Evolutionary conservation across 2,329 filamentous ascomycete species (phyloP), one percentile per base, ranked within the genome.

Genomic region (Leptodontidium sp.): DNA sequence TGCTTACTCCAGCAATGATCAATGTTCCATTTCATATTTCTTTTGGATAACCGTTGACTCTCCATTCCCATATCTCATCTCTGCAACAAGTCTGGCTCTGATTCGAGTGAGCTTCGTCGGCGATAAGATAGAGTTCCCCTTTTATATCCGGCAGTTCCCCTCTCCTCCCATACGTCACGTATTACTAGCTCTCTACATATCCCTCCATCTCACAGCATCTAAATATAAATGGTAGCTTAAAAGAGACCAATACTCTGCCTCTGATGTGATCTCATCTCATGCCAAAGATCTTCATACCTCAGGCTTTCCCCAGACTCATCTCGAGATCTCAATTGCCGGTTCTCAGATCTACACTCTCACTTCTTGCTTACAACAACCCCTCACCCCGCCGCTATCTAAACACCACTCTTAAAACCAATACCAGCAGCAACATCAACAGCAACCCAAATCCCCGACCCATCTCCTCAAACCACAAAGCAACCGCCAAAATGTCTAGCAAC

Each of bases 371-470:
- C 45, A 38, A 65, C 45, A 55, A 50, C 29, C 26, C 32, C 53
- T 57, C 47, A 40, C 26, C 21, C 24, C 40, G n/a, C 45, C 24
- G 21, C 45, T 32, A 45, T 12, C 14, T 57, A 26, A n/a, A 5
- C 47, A 21, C 12, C 49, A 26, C 9, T 32, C 21, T 21, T 21
- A 21, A 21, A 21, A 21, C 21, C 21, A 21, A 21, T 21, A 21
- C 21, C 21, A 21, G 21, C 21, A 21, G 21, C 21, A 21, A 21
- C 21, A 40, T 58, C 14, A 21, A 49, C 77, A 47, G 82, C 77
- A 67, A 83, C 77, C 67, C 80, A 71, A 15, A 81, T 81, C 66
- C 77, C 73, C 70, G 47, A 80, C 80, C 47, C 76, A 77, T 61
- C 24, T 32, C 21, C 29, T 21, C 38, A 15, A 47, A 40, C 15